Base-by-base conservation (phyloP, 2,329 filamentous ascomycete genomes). In the Pseudogymnoascus sp. region DNA sequence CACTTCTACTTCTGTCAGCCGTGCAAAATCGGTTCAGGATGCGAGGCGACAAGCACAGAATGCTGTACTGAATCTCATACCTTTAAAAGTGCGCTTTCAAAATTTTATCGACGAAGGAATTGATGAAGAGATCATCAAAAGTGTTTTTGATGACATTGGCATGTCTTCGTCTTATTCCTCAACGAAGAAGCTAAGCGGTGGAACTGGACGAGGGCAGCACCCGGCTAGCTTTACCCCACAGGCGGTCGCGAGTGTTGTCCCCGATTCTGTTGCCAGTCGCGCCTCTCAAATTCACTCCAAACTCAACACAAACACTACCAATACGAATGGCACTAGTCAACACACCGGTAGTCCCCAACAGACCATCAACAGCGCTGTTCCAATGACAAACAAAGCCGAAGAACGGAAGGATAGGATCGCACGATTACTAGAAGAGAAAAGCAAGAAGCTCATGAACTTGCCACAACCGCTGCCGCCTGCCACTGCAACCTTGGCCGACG, bases 331-430 rank as follows among this genome's bases (percentile, higher is more conserved):
- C 22, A 39, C 14, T 18, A 47, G 14, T 15, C 30, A 38, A 37
- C 7, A 36, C 14, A 12, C 15, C 35, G 36, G 57, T 12, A 39
- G 5, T 9, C 36, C 60, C 11, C 18, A 37, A 39, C 57, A 36
- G 8, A 60, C 36, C 30, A 60, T 14, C 12, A 43, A 12, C 22
- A 57, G 7, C 30, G 15, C 61, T 25, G 6, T 60, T 41, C 28
- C 35, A n/a, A 33, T 37, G n/a, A 28, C 20, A 25, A 57, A 60
- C 36, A 60, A 58, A 37, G 77, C 81, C 6, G 78, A 88, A 65
- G 85, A 89, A 68, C 81, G 89, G 20, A 90, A 89, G 66, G 88
- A 91, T 65, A 84, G 89, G 41, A 90, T 93, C 63, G 88, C 89
- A 3, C 84, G 87, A 57, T 80, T 91, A 61, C 78, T 91, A 60